phyloP scores from a whole-genome alignment of 1,284 basidiomycete species.

The Trichosporon coremiiforme region DNA sequence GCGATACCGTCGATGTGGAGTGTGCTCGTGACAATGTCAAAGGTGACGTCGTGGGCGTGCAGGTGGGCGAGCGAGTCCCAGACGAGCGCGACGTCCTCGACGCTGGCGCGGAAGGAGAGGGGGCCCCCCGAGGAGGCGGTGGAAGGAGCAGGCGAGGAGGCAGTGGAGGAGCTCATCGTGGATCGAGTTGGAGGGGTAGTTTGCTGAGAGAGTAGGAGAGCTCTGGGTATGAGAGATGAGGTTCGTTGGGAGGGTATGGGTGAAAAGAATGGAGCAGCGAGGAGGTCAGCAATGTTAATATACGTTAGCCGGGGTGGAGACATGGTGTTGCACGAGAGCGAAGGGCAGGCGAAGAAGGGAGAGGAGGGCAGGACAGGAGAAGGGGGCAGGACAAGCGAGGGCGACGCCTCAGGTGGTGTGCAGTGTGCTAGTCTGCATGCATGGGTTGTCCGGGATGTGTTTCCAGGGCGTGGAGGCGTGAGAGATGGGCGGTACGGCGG shows the following conservation, averaged over 20 bases:
- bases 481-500: background rate
- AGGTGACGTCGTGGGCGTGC: slow-evolving; percentile 7
- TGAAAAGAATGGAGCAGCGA: background rate
- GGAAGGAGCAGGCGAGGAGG: background rate
- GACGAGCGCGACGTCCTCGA: slow-evolving; percentile 16
- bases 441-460: background rate
- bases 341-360: background rate
- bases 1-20: slow-evolving; percentile 14
- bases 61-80: background rate
- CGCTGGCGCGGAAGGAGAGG: slow-evolving; percentile 7
- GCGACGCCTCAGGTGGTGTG: background rate
- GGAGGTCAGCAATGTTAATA: background rate
- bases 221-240: no score
- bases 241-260: background rate
- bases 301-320: background rate
- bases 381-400: background rate
- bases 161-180: background rate
- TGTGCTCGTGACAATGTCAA: slow-evolving; percentile 11
- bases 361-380: background rate
- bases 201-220: no score
- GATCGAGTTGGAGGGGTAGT: background rate
- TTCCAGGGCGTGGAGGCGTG: background rate
- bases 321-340: background rate
- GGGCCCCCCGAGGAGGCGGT: background rate
- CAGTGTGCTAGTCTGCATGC: background rate